These are phyloP conservation scores for Cyberlindnera americana DNA, from an alignment of 805 yeast species.

Conservation along the genomic window DNA sequence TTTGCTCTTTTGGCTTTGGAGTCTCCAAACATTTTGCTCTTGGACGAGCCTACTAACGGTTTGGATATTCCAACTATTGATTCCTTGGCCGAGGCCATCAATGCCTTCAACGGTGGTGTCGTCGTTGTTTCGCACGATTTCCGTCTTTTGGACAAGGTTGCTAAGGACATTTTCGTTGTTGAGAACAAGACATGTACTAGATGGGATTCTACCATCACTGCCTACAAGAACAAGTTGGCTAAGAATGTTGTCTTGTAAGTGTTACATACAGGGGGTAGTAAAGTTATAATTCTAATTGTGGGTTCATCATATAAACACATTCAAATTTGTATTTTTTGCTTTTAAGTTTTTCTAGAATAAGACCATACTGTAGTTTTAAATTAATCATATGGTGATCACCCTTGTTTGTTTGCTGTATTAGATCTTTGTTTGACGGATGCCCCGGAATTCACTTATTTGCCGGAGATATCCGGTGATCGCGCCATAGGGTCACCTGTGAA, in stretches of 20 bases:
- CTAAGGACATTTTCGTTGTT: conserved; percentile 94
- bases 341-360: no score
- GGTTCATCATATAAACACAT: conserved; percentile 4
- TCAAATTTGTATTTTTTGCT: no score
- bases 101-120: conserved; percentile 95
- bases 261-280: conserved; percentile 1
- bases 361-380: no score
- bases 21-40: conserved; percentile 86
- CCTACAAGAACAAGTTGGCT: conserved; percentile 93
- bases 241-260: conserved; percentile 72
- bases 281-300: conserved; percentile 1
- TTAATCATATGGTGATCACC: no score
- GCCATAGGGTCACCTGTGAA: no score
- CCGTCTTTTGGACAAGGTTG: conserved; percentile 95
- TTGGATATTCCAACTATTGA: conserved; percentile 97
- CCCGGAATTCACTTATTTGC: no score
- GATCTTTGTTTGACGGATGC: no score
- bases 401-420: no score
- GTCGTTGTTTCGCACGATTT: conserved; percentile 98
- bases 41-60: conserved; percentile 99
- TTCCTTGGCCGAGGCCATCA: conserved; percentile 94
- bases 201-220: conserved; percentile 91
- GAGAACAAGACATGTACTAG: conserved; percentile 93
- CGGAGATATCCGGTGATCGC: no score
- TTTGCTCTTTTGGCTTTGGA: conserved; percentile 95